Evolutionary conservation across 208 protist genomes (phyloP).

Genomic region (Trypanosoma cruzi): DNA sequence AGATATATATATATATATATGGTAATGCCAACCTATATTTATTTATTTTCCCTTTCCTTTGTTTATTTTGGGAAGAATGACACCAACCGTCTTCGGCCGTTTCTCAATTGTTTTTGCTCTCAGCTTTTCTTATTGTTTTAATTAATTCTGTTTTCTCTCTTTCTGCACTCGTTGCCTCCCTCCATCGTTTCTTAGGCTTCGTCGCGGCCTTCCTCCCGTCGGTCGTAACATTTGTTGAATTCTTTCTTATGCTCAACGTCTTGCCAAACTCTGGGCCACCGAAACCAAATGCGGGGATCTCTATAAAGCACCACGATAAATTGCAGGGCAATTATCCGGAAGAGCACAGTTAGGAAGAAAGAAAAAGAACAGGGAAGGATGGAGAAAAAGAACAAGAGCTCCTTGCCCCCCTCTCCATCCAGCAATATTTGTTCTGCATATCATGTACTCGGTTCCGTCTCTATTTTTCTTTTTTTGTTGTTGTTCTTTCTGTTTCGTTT

Average conservation of each 20-base stretch:
- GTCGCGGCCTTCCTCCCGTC: too few species aligned
- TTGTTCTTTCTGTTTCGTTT: neutral
- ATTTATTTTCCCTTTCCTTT: neutral
- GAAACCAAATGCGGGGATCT: neutral
- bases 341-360: neutral
- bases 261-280: neutral
- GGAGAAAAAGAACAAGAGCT: too few species aligned
- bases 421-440: neutral
- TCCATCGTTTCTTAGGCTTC: neutral
- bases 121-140: neutral
- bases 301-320: slow-evolving; percentile 14
- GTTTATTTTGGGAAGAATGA: slow-evolving; percentile 7
- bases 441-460: neutral
- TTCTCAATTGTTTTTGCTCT: neutral
- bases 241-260: neutral
- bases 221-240: too few species aligned
- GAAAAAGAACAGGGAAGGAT: neutral
- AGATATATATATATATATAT: neutral
- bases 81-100: neutral
- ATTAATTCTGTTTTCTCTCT: neutral
- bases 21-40: neutral
- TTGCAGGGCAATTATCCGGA: neutral
- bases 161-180: neutral
- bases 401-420: too few species aligned
- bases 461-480: neutral